These are phyloP conservation scores for Mucor circinelloides DNA, from an alignment of 371 early-diverging fungal genomes.

Conservation along the genomic window DNA sequence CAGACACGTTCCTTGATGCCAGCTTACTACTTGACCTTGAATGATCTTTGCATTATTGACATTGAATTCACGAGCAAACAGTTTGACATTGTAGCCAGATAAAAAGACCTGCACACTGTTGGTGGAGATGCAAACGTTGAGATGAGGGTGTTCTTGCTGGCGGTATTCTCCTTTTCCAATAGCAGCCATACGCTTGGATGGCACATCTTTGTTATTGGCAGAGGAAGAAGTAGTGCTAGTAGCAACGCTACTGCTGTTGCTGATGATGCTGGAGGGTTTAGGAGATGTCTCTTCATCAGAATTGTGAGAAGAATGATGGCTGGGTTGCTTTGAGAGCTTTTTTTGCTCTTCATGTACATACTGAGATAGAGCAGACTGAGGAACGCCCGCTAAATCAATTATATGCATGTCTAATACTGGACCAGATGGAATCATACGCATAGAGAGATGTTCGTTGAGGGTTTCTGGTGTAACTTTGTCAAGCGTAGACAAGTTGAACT, in stretches of 20 bases:
- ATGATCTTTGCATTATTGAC: slow-evolving; percentile 14
- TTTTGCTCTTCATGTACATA: slow-evolving; percentile 3
- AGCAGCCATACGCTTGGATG: slow-evolving; percentile 28
- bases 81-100: slow-evolving; percentile 35
- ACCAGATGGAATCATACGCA: background rate
- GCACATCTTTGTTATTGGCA: background rate
- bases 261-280: slow-evolving; percentile 5
- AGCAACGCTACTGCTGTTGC: slow-evolving; percentile 5
- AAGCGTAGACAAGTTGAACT: slow-evolving; percentile 23
- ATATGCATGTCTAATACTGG: slow-evolving; percentile 23
- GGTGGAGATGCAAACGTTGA: slow-evolving; percentile 25
- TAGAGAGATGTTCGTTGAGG: slow-evolving; percentile 4
- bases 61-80: slow-evolving; percentile 24
- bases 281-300: slow-evolving; percentile 5
- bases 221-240: background rate
- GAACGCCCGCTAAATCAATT: slow-evolving; percentile 25
- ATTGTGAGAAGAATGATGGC: slow-evolving; percentile 2
- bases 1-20: slow-evolving; percentile 31
- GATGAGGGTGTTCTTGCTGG: slow-evolving; percentile 42
- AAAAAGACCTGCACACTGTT: slow-evolving; percentile 19
- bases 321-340: slow-evolving; percentile 4
- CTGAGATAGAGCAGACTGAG: slow-evolving; percentile 5
- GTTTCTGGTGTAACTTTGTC: slow-evolving; percentile 11
- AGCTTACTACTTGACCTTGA: slow-evolving; percentile 22
- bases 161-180: slow-evolving; percentile 35